These are phyloP conservation scores for Aspergillus panamensis DNA, from an alignment of 495 filamentous ascomycete species.

Conservation along the genomic window DNA sequence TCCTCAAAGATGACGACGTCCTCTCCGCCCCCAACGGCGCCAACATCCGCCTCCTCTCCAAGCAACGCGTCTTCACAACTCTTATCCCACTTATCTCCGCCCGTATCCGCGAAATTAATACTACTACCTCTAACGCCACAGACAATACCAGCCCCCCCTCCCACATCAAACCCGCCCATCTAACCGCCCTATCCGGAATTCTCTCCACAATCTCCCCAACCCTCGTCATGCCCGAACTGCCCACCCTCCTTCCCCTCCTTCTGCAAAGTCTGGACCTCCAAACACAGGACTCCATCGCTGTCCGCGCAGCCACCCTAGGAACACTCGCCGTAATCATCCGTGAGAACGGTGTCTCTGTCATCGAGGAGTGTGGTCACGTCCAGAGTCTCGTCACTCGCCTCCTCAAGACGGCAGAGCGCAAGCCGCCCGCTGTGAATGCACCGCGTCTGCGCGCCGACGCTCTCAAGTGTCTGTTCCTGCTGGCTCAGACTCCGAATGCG, in stretches of 20 bases:
- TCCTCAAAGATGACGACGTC: slow-evolving; percentile 63
- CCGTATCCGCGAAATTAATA: slow-evolving; percentile 49
- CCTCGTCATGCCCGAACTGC: slow-evolving; percentile 58
- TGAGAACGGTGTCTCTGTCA: slow-evolving; percentile 50
- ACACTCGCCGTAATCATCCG: slow-evolving; percentile 57
- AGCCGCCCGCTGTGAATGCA: slow-evolving; percentile 25
- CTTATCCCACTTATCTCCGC: slow-evolving; percentile 56
- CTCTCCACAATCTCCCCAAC: slow-evolving; percentile 57
- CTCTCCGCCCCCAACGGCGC: slow-evolving; percentile 62
- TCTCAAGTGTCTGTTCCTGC: slow-evolving; percentile 53
- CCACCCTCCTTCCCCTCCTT: slow-evolving; percentile 60
- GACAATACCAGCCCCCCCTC: slow-evolving; percentile 7
- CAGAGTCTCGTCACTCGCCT: slow-evolving; percentile 57
- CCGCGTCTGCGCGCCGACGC: slow-evolving; percentile 50
- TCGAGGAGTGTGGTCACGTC: slow-evolving; percentile 56
- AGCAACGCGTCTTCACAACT: slow-evolving; percentile 63
- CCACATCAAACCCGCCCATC: slow-evolving; percentile 56
- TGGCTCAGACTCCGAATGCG: slow-evolving; percentile 41
- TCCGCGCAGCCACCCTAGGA: slow-evolving; percentile 61
- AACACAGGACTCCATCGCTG: slow-evolving; percentile 43
- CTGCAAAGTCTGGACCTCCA: slow-evolving; percentile 66
- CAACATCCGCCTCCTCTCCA: slow-evolving; percentile 58
- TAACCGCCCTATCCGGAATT: slow-evolving; percentile 64
- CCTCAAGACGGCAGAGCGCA: slow-evolving; percentile 42
- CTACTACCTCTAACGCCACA: slow-evolving; percentile 14